These are phyloP conservation scores for Diaporthe aspalathi DNA, from an alignment of 2,329 filamentous ascomycete species.

Conservation along the genomic window DNA sequence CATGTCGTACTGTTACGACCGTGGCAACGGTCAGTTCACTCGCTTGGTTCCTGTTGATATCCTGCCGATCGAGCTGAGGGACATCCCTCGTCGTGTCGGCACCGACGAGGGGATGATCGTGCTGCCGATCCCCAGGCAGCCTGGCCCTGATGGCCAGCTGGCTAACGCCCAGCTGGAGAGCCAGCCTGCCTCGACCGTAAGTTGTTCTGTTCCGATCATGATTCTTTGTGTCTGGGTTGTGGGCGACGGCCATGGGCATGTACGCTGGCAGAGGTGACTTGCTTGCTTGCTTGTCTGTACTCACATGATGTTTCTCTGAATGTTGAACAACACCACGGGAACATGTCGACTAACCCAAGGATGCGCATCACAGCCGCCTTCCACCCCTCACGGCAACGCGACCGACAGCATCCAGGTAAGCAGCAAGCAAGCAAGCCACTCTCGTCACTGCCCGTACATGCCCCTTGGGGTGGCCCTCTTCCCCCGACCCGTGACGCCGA, in stretches of 20 bases:
- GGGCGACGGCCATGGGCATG: neutral
- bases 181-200: constrained; percentile 53
- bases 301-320: neutral
- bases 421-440: constrained; percentile 11
- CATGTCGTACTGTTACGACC: constrained; percentile 64
- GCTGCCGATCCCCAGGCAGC: constrained; percentile 54
- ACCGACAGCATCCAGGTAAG: constrained; percentile 36
- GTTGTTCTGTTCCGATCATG: constrained; percentile 40
- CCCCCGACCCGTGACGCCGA: neutral
- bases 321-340: too few relatives aligned
- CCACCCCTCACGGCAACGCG: constrained; percentile 28
- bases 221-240: neutral
- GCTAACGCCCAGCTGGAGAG: constrained; percentile 50
- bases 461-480: constrained; percentile 26
- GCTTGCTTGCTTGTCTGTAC: constrained; percentile 5
- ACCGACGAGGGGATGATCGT: constrained; percentile 58
- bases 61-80: constrained; percentile 55
- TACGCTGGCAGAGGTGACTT: constrained; percentile 6
- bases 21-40: constrained; percentile 65
- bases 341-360: constrained; percentile 25
- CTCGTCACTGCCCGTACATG: constrained; percentile 35
- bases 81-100: constrained; percentile 56
- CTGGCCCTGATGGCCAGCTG: constrained; percentile 52
- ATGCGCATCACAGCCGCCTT: constrained; percentile 31
- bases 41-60: constrained; percentile 67